phyloP scores from a whole-genome alignment of 306 rosid species.

The Lagenaria siceraria region DNA sequence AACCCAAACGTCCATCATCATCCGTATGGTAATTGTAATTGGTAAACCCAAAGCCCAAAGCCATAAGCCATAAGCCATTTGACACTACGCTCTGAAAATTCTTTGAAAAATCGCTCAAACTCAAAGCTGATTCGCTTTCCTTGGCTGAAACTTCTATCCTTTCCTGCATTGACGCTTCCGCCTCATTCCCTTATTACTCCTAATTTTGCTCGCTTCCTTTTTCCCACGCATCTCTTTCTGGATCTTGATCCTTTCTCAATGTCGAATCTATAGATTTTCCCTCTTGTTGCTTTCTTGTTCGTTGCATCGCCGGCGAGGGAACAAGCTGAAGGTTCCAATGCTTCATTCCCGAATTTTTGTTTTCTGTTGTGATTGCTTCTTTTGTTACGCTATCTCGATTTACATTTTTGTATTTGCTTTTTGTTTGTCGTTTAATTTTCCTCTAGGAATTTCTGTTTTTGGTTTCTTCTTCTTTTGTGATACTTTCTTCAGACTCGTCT shows the following conservation, averaged over 20 bases:
- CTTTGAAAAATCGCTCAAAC: not conserved
- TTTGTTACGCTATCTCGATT: not conserved
- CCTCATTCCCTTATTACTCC: not conserved
- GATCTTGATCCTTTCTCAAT: not conserved
- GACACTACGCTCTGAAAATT: no score
- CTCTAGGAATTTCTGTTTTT: not conserved
- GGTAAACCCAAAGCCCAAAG: not conserved
- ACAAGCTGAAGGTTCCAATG: not conserved
- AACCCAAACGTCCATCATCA: not conserved
- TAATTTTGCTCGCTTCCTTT: not conserved
- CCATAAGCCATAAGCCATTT: not conserved
- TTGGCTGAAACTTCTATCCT: not conserved
- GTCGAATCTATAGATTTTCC: not conserved
- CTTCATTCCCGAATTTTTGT: not conserved
- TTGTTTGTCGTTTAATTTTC: not conserved
- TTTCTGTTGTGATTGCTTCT: not conserved
- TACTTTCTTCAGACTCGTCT: not conserved
- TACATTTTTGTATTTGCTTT: no score
- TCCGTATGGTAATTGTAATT: no score
- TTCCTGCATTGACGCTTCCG: slow-evolving; percentile 4
- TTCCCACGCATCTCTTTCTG: not conserved
- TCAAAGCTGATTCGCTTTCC: not conserved
- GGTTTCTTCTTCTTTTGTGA: not conserved
- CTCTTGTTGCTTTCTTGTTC: not conserved
- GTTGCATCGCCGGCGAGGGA: not conserved